A percentile compares a stretch with the other conserved stretches of the same genome.
phyloP scores from a whole-genome alignment of 495 filamentous ascomycete species.

The Chaetomium tenue region DNA sequence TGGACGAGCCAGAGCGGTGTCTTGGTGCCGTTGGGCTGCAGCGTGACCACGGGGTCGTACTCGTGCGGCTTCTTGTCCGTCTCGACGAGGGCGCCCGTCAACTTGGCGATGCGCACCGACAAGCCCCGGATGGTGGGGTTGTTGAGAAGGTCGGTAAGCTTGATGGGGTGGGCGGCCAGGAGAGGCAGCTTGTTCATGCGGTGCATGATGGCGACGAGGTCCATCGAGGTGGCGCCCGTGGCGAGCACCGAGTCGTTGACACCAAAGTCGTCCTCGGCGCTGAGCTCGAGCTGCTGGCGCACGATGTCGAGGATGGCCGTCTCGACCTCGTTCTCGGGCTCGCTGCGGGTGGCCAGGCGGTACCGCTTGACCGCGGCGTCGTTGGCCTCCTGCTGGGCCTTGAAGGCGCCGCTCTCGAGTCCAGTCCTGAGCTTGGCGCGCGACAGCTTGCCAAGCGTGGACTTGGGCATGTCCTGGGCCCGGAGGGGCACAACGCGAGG shows the following conservation, averaged over 20 bases:
- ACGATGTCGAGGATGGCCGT: conserved; percentile 25
- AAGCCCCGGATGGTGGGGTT: conserved; percentile 35
- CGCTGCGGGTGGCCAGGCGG: conserved; percentile 14
- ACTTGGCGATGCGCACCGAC: conserved; percentile 9
- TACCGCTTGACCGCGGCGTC: conserved; percentile 23
- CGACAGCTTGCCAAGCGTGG: conserved; percentile 53
- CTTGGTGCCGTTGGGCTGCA: conserved; percentile 46
- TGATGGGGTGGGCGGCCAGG: conserved; percentile 31
- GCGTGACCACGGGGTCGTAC: conserved; percentile 51
- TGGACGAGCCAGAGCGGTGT: conserved; percentile 58
- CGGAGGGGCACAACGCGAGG: conserved; percentile 13
- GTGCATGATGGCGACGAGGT: conserved; percentile 32
- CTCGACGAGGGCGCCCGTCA: conserved; percentile 9
- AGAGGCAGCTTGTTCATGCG: conserved; percentile 26
- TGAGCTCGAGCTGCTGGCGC: conserved; percentile 5
- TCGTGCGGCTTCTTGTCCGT: conserved; percentile 14
- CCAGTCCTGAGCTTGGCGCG: conserved; percentile 39
- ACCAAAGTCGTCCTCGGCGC: conserved; percentile 21
- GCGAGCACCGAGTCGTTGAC: conserved; percentile 42
- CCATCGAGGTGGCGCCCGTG: conserved; percentile 47
- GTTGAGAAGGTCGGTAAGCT: conserved; percentile 45
- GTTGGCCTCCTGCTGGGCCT: conserved; percentile 5
- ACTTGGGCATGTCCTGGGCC: conserved; percentile 33
- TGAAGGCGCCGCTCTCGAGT: conserved; percentile 38
- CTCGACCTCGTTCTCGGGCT: conserved; percentile 15